These are phyloP conservation scores for Papiliotrema laurentii DNA, from an alignment of 1,284 basidiomycete species.

Conservation along the genomic window DNA sequence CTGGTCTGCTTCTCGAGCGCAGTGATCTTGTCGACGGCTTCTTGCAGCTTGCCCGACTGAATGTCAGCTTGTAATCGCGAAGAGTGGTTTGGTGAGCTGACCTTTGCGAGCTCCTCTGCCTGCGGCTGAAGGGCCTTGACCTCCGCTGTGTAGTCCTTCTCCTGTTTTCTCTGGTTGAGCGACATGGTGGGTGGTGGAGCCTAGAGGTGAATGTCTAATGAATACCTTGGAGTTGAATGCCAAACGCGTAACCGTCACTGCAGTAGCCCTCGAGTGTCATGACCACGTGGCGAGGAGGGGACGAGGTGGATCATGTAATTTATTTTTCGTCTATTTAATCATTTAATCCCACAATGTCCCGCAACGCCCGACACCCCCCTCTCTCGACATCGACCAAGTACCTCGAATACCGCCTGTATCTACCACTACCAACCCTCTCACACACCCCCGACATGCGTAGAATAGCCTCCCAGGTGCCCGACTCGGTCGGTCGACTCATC, in stretches of 20 bases:
- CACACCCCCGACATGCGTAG: conserved; percentile 62
- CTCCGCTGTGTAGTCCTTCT: conserved; percentile 54
- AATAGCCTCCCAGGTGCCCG: conserved; percentile 81
- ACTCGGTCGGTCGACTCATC: conserved; percentile 78
- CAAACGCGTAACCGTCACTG: background rate
- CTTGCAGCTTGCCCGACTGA: conserved; percentile 61
- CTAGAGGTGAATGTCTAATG: background rate
- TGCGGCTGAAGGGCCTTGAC: conserved; percentile 51
- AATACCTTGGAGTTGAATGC: background rate
- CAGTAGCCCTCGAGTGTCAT: background rate
- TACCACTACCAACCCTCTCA: background rate
- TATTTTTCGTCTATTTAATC: background rate
- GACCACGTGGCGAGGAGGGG: background rate
- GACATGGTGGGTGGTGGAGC: conserved; percentile 28
- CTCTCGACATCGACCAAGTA: background rate
- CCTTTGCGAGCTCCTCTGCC: conserved; percentile 50
- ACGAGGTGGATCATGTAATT: conserved; percentile 8
- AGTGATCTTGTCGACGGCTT: conserved; percentile 85
- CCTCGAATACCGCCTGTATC: background rate
- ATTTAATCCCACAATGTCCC: conserved; percentile 12
- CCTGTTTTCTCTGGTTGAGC: conserved; percentile 50
- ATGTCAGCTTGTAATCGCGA: conserved; percentile 7
- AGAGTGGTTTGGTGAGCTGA: conserved; percentile 18
- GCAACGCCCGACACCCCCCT: background rate
- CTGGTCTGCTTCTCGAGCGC: conserved; percentile 91